These are phyloP conservation scores for Apiospora hydei DNA, from an alignment of 2,329 filamentous ascomycete genomes.

Conservation along the genomic window DNA sequence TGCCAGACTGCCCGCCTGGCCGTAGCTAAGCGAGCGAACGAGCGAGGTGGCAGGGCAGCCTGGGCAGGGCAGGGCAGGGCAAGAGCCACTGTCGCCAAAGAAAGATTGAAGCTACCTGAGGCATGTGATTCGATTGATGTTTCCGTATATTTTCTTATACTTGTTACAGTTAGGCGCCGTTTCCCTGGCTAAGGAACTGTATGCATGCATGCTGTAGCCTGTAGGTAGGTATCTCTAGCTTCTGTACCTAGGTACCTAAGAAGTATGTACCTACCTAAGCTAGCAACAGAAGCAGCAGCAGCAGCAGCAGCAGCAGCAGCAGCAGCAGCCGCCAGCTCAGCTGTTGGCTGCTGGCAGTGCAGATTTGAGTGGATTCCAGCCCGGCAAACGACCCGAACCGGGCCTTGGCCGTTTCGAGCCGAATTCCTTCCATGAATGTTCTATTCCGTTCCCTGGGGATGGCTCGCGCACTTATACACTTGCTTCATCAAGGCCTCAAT, in stretches of 20 bases:
- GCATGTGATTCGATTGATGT: slow-evolving; percentile 2
- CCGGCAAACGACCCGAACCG: neutral
- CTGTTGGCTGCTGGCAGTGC: neutral
- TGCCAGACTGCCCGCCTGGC: neutral
- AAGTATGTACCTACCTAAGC: no score
- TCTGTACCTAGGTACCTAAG: no score
- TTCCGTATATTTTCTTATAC: neutral
- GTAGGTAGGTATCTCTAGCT: neutral
- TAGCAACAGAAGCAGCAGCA: neutral
- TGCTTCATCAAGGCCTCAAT: slow-evolving; percentile 10
- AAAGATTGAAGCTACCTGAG: neutral
- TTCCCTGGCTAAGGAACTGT: neutral
- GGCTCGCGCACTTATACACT: neutral
- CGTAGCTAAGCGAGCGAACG: slow-evolving; percentile 10
- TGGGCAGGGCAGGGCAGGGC: neutral
- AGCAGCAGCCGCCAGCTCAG: neutral
- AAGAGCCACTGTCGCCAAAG: neutral
- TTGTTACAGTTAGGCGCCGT: slow-evolving; percentile 8
- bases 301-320: no score
- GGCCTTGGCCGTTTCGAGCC: neutral
- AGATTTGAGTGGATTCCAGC: neutral
- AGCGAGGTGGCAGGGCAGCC: neutral
- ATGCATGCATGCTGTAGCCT: neutral
- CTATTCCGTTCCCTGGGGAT: neutral
- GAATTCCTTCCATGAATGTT: neutral